Evolutionary conservation across 2,329 filamentous ascomycete species (phyloP), one percentile per base, ranked within the genome.

Genomic region (Colletotrichum shisoi): DNA sequence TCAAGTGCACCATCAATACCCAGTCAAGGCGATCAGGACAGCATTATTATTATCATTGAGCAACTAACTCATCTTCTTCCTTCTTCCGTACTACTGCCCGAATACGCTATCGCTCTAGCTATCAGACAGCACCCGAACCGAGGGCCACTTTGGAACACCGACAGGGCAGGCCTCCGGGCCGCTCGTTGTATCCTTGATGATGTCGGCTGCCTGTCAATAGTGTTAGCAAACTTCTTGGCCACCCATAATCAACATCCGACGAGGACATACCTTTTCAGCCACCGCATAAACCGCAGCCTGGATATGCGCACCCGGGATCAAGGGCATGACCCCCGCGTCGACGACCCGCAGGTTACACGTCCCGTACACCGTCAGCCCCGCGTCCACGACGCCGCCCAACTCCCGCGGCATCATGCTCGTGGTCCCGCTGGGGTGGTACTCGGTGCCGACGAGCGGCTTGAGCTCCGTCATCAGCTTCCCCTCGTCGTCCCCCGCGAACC

Each of bases 241-340:
- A 17, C 8, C 5, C 21, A 21, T 13, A 39, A 1, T 19, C 11
- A 52, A 1, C 5, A 13, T 4, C n/a, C 31, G 11, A n/a, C 19
- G 11, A 15, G 0, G 5, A 61, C 73, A 62, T 71, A 79, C 80
- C 79, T 81, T 83, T 72, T 86, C 85, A 13, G 77, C 83, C 68
- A 85, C 76, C 72, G 82, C 83, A 66, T 86, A 86, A 1, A 85
- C 81, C 0, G 80, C 79, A 31, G 82, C 83, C 71, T 85, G 83
- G n/a, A 84, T 82, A 17, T 83, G 78, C 0, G 70, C 81, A 75
- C 73, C 82, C 75, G 62, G 81, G 74, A 76, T 80, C 77, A 83
- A 75, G 1, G 83, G 83, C 45, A 85, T 79, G n/a, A 84, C 72
- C 6, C 80, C 82, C 0, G 82, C 82, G 72, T 86, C 83, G 3